Conservation (phyloP, 2,329 filamentous ascomycete genomes). For the Laburnicola sp. region DNA sequence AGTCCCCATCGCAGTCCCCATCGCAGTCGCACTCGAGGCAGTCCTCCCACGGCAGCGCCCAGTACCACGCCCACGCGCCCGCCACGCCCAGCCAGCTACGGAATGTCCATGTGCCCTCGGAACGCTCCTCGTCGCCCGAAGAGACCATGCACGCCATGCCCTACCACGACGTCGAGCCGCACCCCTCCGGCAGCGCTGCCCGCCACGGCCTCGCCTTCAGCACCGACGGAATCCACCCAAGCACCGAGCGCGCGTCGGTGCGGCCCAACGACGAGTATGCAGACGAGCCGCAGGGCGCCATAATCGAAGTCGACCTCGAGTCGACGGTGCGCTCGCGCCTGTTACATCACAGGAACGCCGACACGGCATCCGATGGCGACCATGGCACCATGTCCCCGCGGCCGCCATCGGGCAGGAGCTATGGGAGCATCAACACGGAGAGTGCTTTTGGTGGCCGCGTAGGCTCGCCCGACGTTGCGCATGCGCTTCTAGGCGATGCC, state of each 20-base stretch:
- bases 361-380: constrained; percentile 56
- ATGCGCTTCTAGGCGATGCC: constrained; percentile 48
- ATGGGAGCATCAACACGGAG: constrained; percentile 56
- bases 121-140: constrained; percentile 48
- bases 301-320: constrained; percentile 33
- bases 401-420: constrained; percentile 56
- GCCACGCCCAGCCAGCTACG: constrained; percentile 46
- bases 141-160: constrained; percentile 39
- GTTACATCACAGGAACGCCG: constrained; percentile 43
- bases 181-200: constrained; percentile 18
- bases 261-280: constrained; percentile 30
- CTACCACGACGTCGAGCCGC: constrained; percentile 26
- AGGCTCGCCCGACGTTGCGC: constrained; percentile 38
- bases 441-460: constrained; percentile 44
- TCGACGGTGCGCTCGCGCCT: constrained; percentile 46
- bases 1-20: too few relatives aligned
- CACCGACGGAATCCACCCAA: constrained; percentile 38
- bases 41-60: constrained; percentile 35
- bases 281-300: constrained; percentile 20
- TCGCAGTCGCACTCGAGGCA: constrained; percentile 33
- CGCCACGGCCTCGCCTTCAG: constrained; percentile 28
- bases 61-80: constrained; percentile 40
- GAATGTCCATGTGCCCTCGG: constrained; percentile 48
- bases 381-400: constrained; percentile 79
- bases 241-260: constrained; percentile 35